phyloP scores from a whole-genome alignment of 768 basidiomycete species.

The Suillus spraguei region DNA sequence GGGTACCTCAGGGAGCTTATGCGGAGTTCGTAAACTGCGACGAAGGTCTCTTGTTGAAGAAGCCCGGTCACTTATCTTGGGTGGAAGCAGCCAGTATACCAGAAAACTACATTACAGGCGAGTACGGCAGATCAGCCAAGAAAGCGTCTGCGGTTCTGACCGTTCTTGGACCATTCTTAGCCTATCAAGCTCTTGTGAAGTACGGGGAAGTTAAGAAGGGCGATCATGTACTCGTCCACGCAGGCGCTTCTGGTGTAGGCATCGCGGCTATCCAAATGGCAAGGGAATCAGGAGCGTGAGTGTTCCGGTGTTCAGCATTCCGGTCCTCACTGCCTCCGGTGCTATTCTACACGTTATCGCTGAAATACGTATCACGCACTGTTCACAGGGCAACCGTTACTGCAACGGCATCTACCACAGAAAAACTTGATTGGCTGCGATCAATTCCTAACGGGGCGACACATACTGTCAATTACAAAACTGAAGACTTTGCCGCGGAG shows the following conservation, averaged over 20 bases:
- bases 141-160: constrained; percentile 8
- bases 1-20: constrained; percentile 72
- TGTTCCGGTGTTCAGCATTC: constrained; percentile 15
- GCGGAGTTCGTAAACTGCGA: constrained; percentile 80
- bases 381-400: constrained; percentile 62
- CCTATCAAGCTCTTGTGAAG: constrained; percentile 65
- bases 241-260: constrained; percentile 90
- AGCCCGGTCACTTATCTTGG: constrained; percentile 79
- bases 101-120: constrained; percentile 88
- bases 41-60: constrained; percentile 67
- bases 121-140: constrained; percentile 19
- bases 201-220: constrained; percentile 69
- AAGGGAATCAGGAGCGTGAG: constrained; percentile 72
- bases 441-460: constrained; percentile 70
- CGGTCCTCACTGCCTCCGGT: constrained; percentile 9
- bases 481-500: constrained; percentile 74
- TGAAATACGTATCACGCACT: constrained; percentile 13
- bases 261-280: constrained; percentile 88
- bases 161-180: constrained; percentile 32
- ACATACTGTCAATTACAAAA: constrained; percentile 83
- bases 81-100: constrained; percentile 85
- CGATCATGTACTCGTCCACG: constrained; percentile 85
- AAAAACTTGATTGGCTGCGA: constrained; percentile 80
- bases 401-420: constrained; percentile 83
- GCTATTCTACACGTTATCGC: constrained; percentile 8